A percentile compares a stretch with the other conserved stretches of the same genome.
Conservation (phyloP, 345 rosid genomes). For the Pugionium dolabratum region DNA sequence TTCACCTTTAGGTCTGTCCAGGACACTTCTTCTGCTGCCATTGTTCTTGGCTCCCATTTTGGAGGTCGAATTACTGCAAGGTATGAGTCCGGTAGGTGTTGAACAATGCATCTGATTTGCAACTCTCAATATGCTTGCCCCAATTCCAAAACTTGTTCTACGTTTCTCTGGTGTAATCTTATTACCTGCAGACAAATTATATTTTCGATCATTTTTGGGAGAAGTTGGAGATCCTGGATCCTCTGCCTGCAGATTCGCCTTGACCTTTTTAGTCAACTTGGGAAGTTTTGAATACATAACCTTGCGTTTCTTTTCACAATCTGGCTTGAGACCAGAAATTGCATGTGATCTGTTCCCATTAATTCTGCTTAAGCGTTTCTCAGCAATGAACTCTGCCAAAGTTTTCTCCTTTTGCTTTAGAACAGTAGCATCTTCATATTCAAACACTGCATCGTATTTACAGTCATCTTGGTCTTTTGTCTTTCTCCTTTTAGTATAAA, state of each 20-base stretch:
- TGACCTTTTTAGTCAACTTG: slow-evolving; percentile 37
- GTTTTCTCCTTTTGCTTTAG: slow-evolving; percentile 56
- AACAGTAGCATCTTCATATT: slow-evolving; percentile 32
- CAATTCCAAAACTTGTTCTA: slow-evolving; percentile 46
- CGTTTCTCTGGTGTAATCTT: slow-evolving; percentile 36
- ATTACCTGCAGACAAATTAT: slow-evolving; percentile 26
- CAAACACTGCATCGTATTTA: slow-evolving; percentile 43
- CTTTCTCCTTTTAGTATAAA: slow-evolving; percentile 39
- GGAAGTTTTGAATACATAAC: slow-evolving; percentile 31
- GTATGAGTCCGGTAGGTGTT: slow-evolving; percentile 32
- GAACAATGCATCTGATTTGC: slow-evolving; percentile 50
- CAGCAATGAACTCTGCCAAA: slow-evolving; percentile 57
- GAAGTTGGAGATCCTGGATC: slow-evolving; percentile 38
- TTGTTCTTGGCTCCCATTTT: slow-evolving; percentile 30
- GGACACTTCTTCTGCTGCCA: slow-evolving; percentile 35
- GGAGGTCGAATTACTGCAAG: slow-evolving; percentile 25
- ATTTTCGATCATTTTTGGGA: slow-evolving; percentile 34
- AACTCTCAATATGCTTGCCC: slow-evolving; percentile 50
- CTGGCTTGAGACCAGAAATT: slow-evolving; percentile 29
- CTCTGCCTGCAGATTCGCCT: slow-evolving; percentile 23
- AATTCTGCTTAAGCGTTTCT: slow-evolving; percentile 42
- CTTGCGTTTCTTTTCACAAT: slow-evolving; percentile 49
- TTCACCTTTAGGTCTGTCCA: slow-evolving; percentile 23
- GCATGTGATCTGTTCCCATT: slow-evolving; percentile 35
- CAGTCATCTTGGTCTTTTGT: slow-evolving; percentile 34